A percentile compares a stretch with the other conserved stretches of the same genome.
These are phyloP conservation scores for Leccinum fibrillosum DNA, from an alignment of 768 basidiomycete species.

Conservation along the genomic window DNA sequence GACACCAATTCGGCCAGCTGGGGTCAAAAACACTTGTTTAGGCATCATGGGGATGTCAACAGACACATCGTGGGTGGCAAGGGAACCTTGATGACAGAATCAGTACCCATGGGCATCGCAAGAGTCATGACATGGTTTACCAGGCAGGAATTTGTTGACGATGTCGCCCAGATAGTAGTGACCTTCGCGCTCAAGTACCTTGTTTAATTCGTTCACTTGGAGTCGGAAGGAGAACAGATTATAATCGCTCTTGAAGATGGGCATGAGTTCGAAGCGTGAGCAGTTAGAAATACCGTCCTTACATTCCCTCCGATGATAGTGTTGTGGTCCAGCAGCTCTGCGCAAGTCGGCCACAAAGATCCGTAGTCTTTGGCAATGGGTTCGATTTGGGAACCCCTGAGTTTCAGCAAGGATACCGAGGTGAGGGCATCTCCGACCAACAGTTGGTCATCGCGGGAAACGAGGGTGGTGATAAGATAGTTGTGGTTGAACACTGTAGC, in stretches of 20 bases:
- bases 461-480: conserved; percentile 71
- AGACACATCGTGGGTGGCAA: conserved; percentile 45
- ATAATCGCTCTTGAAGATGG: conserved; percentile 50
- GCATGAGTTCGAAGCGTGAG: conserved; percentile 7
- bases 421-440: conserved; percentile 79
- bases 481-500: conserved; percentile 75
- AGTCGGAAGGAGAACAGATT: conserved; percentile 66
- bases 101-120: neutral
- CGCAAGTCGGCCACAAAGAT: conserved; percentile 68
- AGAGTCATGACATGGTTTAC: conserved; percentile 32
- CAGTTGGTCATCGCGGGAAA: conserved; percentile 49
- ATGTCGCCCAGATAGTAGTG: conserved; percentile 73
- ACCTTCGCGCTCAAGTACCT: conserved; percentile 60
- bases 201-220: conserved; percentile 40
- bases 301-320: conserved; percentile 77
- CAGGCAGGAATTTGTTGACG: conserved; percentile 71
- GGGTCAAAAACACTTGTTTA: conserved; percentile 71
- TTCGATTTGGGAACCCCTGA: conserved; percentile 42
- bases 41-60: conserved; percentile 44
- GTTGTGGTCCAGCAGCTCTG: conserved; percentile 53
- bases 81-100: conserved; percentile 43
- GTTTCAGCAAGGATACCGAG: conserved; percentile 68
- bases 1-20: conserved; percentile 75
- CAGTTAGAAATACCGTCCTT: conserved; percentile 27
- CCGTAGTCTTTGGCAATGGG: conserved; percentile 71